Conservation (phyloP, 2,329 filamentous ascomycete genomes). For the Colletotrichum caudatum region DNA sequence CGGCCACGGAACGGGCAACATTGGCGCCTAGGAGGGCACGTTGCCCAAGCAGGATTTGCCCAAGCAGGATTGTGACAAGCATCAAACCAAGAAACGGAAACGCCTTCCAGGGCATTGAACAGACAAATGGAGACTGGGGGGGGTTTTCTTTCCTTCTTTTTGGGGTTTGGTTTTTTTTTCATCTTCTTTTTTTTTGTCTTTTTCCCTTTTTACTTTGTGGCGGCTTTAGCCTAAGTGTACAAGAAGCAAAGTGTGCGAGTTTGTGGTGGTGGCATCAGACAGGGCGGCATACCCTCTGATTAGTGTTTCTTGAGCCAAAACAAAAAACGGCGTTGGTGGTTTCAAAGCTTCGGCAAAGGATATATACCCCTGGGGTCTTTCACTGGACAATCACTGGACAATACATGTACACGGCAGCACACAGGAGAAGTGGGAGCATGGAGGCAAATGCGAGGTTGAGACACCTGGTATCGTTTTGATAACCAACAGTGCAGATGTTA, state of each 20-base stretch:
- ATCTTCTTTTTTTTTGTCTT: too few species aligned
- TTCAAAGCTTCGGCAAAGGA: constrained; percentile 14
- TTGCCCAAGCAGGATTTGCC: background rate
- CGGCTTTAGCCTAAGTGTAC: background rate
- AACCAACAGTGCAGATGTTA: background rate
- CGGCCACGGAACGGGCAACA: constrained; percentile 1
- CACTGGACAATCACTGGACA: background rate
- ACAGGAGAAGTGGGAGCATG: constrained; percentile 8
- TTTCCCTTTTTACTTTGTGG: background rate
- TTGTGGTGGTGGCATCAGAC: background rate
- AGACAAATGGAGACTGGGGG: background rate
- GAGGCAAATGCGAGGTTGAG: background rate
- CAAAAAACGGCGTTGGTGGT: constrained; percentile 8
- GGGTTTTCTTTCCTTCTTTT: too few species aligned
- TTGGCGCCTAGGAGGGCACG: background rate
- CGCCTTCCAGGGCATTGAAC: background rate
- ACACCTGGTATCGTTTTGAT: background rate
- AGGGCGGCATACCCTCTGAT: background rate
- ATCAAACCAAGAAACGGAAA: too few species aligned
- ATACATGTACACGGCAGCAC: constrained; percentile 1
- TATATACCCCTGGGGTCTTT: constrained; percentile 21
- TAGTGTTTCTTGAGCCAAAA: background rate
- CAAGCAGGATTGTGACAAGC: background rate
- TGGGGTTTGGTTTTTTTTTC: background rate
- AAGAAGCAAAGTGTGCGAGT: background rate